phyloP scores from a whole-genome alignment of 129 eudicot species.

The Arctium minus region DNA sequence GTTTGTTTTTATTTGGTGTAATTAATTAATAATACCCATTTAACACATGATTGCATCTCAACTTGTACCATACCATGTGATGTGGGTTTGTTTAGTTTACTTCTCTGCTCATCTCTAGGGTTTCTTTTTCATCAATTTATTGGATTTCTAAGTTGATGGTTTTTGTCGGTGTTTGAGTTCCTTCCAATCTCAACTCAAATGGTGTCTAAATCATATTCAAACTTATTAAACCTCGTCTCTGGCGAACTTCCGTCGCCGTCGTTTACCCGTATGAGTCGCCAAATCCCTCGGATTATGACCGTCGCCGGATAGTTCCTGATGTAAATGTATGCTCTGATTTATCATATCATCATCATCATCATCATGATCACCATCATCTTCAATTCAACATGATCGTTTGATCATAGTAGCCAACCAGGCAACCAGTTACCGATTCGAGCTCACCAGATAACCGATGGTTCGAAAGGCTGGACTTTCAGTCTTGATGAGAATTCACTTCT shows the following conservation, averaged over 20 bases:
- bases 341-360: too few relatives aligned
- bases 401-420: constrained; percentile 76
- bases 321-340: constrained; percentile 44
- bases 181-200: constrained; percentile 15
- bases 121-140: neutral
- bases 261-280: constrained; percentile 37
- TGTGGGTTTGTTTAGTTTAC: neutral
- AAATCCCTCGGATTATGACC: too few relatives aligned
- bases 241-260: constrained; percentile 60
- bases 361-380: too few relatives aligned
- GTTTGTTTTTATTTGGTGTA: constrained; percentile 6
- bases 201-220: constrained; percentile 70
- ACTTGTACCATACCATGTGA: neutral
- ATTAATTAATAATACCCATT: neutral
- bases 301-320: too few relatives aligned
- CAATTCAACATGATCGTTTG: constrained; percentile 51
- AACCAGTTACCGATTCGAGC: constrained; percentile 61
- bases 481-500: constrained; percentile 67
- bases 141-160: neutral
- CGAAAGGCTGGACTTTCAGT: constrained; percentile 58
- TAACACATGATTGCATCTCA: constrained; percentile 7
- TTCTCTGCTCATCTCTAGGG: too few relatives aligned
- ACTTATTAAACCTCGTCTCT: constrained; percentile 58
- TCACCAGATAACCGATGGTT: constrained; percentile 40
- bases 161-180: constrained; percentile 4